Evolutionary conservation across 2,329 filamentous ascomycete genomes (phyloP).

Genomic region (Aphanoascus verrucosus): DNA sequence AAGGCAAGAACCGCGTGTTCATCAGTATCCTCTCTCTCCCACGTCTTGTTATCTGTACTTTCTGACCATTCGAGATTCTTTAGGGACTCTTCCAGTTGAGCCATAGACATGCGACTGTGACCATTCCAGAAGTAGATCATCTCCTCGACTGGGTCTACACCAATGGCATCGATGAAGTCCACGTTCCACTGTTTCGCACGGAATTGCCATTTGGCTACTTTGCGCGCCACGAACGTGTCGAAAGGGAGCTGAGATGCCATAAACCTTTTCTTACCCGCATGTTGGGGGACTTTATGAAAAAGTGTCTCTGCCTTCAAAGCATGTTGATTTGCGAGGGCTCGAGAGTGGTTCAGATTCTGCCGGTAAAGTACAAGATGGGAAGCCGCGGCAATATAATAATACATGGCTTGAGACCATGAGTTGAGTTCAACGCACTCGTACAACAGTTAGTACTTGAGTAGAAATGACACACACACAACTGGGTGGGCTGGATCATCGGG

Average conservation of each 20-base stretch:
- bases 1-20: slow-evolving; percentile 57
- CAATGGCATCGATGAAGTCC: slow-evolving; percentile 67
- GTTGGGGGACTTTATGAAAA: slow-evolving; percentile 58
- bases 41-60: slow-evolving; percentile 47
- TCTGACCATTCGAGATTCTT: slow-evolving; percentile 56
- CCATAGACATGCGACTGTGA: slow-evolving; percentile 62
- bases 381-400: slow-evolving; percentile 76
- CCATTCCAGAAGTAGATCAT: slow-evolving; percentile 95
- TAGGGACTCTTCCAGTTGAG: slow-evolving; percentile 55
- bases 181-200: slow-evolving; percentile 57
- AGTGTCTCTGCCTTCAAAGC: slow-evolving; percentile 58
- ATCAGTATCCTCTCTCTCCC: slow-evolving; percentile 45
- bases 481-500: not conserved
- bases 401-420: slow-evolving; percentile 80
- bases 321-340: slow-evolving; percentile 42
- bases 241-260: slow-evolving; percentile 85
- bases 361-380: slow-evolving; percentile 77
- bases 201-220: slow-evolving; percentile 78
- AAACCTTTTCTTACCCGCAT: slow-evolving; percentile 77
- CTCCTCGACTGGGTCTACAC: slow-evolving; percentile 70
- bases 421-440: slow-evolving; percentile 62
- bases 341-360: slow-evolving; percentile 22
- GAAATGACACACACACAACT: not conserved
- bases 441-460: not conserved
- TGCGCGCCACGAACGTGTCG: slow-evolving; percentile 72